Conservation (phyloP, 2,329 filamentous ascomycete species). For the Aspergillus hiratsukae region DNA sequence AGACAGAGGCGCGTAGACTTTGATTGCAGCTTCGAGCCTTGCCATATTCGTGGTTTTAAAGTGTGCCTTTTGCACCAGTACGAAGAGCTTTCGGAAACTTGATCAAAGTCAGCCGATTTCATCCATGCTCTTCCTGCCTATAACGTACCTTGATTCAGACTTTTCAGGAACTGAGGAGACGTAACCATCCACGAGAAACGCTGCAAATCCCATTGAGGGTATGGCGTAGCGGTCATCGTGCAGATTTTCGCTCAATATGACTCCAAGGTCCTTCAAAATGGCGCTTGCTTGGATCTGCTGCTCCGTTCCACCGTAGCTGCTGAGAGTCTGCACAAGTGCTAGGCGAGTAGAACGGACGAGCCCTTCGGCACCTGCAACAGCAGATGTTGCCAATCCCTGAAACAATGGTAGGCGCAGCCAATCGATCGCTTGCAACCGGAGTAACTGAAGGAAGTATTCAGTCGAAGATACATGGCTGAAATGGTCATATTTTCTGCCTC, state of each 20-base stretch:
- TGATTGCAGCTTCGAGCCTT: conserved; percentile 75
- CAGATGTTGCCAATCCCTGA: conserved; percentile 43
- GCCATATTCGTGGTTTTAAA: conserved; percentile 78
- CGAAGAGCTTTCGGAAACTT: conserved; percentile 60
- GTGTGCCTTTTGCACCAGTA: conserved; percentile 69
- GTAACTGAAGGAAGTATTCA: conserved; percentile 42
- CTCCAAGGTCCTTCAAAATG: conserved; percentile 50
- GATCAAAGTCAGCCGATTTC: not conserved
- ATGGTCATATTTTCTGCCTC: conserved; percentile 38
- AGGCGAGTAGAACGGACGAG: conserved; percentile 40
- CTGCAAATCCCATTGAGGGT: conserved; percentile 70
- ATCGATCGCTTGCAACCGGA: conserved; percentile 31
- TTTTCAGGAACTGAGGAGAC: conserved; percentile 37
- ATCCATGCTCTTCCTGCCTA: not conserved
- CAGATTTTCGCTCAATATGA: conserved; percentile 52
- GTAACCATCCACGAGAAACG: conserved; percentile 68
- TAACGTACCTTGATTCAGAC: conserved; percentile 37
- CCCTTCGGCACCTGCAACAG: conserved; percentile 42
- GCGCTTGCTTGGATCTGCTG: conserved; percentile 40
- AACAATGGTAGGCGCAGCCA: conserved; percentile 37
- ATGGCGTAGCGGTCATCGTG: conserved; percentile 66
- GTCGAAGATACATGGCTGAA: conserved; percentile 42
- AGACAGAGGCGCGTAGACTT: conserved; percentile 70
- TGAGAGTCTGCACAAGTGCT: conserved; percentile 38
- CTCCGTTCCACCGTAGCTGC: conserved; percentile 14